Percentiles rank a stretch among this genome's conserved stretches.
phyloP scores from a whole-genome alignment of 148 eudicot genomes.

The Arctostaphylos glauca region DNA sequence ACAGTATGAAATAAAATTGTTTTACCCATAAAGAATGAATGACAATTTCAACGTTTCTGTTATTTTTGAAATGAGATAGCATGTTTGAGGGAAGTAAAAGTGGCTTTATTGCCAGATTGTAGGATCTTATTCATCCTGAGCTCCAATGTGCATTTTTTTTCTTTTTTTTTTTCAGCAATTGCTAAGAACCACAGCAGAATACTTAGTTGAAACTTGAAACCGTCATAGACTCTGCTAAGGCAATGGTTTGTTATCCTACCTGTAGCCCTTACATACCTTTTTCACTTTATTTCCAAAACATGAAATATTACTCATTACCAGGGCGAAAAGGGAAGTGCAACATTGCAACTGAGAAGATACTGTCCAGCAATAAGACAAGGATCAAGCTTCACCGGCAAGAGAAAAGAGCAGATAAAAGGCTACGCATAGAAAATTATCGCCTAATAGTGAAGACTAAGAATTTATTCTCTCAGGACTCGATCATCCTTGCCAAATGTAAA shows the following conservation, averaged over 20 bases:
- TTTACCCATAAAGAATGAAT: background rate
- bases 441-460: background rate
- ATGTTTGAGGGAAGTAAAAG: background rate
- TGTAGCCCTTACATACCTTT: background rate
- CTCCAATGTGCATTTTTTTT: background rate
- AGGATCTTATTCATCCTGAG: background rate
- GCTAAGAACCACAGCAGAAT: background rate
- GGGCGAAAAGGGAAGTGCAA: background rate
- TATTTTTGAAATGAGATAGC: background rate
- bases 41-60: background rate
- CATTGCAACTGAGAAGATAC: background rate
- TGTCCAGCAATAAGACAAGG: background rate
- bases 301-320: background rate
- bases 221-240: background rate
- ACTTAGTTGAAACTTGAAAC: conserved; percentile 5
- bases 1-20: background rate
- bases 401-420: background rate
- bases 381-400: background rate
- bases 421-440: background rate
- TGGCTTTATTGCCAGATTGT: background rate
- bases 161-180: background rate
- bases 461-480: background rate
- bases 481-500: background rate
- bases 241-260: background rate
- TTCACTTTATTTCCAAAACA: background rate